Evolutionary conservation across 2,329 filamentous ascomycete species (phyloP).

Genomic region (Fusarium agapanthi): DNA sequence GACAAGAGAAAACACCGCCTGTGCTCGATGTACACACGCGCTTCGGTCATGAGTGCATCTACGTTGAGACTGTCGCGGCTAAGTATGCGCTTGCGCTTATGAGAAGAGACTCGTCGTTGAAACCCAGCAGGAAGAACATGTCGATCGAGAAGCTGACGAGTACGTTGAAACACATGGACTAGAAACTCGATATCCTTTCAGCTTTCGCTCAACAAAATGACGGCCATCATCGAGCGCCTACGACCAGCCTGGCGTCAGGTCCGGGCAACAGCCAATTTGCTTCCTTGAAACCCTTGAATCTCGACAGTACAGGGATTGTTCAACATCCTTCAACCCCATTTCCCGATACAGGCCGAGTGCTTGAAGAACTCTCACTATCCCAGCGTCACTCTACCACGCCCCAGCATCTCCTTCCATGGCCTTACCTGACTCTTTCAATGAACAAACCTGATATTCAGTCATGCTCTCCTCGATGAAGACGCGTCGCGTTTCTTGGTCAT

Average conservation of each 20-base stretch:
- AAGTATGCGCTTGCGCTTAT: not conserved
- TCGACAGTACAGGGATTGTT: not conserved
- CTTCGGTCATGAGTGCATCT: conserved; percentile 12
- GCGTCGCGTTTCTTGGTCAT: conserved; percentile 43
- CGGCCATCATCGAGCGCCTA: not conserved
- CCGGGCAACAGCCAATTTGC: not conserved
- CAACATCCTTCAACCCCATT: not conserved
- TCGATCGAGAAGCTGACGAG: conserved; percentile 9
- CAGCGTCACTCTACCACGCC: conserved; percentile 20
- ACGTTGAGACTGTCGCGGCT: conserved; percentile 15
- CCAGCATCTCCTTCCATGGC: conserved; percentile 25
- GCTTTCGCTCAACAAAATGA: not conserved
- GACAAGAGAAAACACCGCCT: conserved; percentile 21
- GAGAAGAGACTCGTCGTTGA: not conserved
- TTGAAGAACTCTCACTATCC: conserved; percentile 13
- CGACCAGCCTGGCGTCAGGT: not conserved
- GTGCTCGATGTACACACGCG: conserved; percentile 19
- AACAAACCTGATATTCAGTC: conserved; percentile 17
- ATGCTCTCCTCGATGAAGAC: conserved; percentile 26
- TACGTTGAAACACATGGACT: conserved; percentile 13
- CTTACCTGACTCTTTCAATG: conserved; percentile 8
- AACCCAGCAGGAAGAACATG: conserved; percentile 1
- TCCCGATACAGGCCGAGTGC: not conserved
- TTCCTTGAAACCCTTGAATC: conserved; percentile 2
- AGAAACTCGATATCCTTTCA: conserved; percentile 11